Conservation (phyloP, 2,329 filamentous ascomycete species). For the Fusarium incarnatum region DNA sequence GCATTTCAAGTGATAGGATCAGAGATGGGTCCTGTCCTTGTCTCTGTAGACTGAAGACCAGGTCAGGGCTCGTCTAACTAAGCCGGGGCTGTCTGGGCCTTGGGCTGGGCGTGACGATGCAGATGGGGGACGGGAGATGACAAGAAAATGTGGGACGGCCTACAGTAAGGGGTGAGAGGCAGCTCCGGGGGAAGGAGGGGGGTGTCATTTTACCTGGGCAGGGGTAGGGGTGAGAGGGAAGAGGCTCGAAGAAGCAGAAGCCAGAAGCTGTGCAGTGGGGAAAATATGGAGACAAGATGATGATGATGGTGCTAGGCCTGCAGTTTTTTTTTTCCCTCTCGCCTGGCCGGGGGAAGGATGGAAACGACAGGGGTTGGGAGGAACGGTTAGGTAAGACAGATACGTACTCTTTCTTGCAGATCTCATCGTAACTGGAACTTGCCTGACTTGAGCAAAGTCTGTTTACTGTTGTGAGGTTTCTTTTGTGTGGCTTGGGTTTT, state of each 20-base stretch:
- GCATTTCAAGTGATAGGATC: slow-evolving; percentile 20
- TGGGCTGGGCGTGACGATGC: slow-evolving; percentile 31
- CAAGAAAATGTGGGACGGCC: slow-evolving; percentile 37
- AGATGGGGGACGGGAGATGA: slow-evolving; percentile 42
- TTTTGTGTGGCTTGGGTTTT: not conserved
- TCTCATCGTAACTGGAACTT: not conserved
- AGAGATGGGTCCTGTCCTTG: not conserved
- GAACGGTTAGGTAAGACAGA: slow-evolving; percentile 12
- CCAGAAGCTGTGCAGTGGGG: slow-evolving; percentile 36
- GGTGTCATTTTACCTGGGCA: slow-evolving; percentile 12
- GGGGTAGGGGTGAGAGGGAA: slow-evolving; percentile 1
- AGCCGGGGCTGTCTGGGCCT: slow-evolving; percentile 13
- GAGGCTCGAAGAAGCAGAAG: slow-evolving; percentile 23
- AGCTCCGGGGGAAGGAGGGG: slow-evolving; percentile 16
- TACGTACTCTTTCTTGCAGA: slow-evolving; percentile 9
- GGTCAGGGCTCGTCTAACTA: slow-evolving; percentile 20
- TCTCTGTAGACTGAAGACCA: not conserved
- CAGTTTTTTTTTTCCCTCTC: slow-evolving; percentile 18
- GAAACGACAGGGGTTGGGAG: not conserved
- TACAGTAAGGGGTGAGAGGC: slow-evolving; percentile 15
- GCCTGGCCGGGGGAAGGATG: slow-evolving; percentile 1
- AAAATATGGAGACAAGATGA: slow-evolving; percentile 32
- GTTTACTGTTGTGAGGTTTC: not conserved
- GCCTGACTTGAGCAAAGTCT: not conserved
- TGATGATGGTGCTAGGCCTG: slow-evolving; percentile 29